Percentiles rank a stretch among this genome's conserved stretches.
phyloP scores from a whole-genome alignment of 192 early-diverging fungal genomes.

The Chytriomyces hyalinus region DNA sequence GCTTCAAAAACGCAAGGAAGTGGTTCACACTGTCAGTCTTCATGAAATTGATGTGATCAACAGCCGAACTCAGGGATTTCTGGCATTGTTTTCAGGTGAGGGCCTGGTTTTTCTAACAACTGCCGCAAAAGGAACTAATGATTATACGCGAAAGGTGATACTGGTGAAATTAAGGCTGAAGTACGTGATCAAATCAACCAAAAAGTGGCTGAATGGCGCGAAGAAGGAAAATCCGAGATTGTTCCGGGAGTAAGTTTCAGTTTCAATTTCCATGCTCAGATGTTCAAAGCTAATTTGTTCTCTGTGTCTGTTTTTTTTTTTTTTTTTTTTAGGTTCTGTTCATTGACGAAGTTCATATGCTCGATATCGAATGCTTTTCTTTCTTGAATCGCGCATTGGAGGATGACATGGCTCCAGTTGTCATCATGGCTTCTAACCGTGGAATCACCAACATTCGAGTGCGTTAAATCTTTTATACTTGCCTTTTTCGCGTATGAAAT shows the following conservation, averaged over 20 bases:
- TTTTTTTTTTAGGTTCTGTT: slow-evolving; percentile 70
- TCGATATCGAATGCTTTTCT: slow-evolving; percentile 99
- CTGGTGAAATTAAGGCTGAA: slow-evolving; percentile 97
- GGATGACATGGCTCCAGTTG: slow-evolving; percentile 93
- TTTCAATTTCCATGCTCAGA: background rate
- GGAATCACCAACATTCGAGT: slow-evolving; percentile 88
- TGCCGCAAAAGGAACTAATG: background rate
- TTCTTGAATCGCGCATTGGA: slow-evolving; percentile 97
- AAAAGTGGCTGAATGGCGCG: slow-evolving; percentile 96
- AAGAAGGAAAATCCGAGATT: slow-evolving; percentile 98
- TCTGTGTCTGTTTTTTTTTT: slow-evolving; percentile 26
- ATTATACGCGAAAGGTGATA: slow-evolving; percentile 63
- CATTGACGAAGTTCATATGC: slow-evolving; percentile 99
- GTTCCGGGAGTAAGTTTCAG: slow-evolving; percentile 80
- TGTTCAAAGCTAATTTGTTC: background rate
- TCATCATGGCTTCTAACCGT: slow-evolving; percentile 99
- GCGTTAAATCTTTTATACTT: no score
- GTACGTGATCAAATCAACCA: slow-evolving; percentile 97
- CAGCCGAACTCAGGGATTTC: slow-evolving; percentile 93
- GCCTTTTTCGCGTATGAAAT: no score
- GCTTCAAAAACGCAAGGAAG: slow-evolving; percentile 94
- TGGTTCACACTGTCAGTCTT: slow-evolving; percentile 97
- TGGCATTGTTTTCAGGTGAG: slow-evolving; percentile 91
- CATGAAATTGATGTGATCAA: slow-evolving; percentile 99
- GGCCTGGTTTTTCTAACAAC: background rate